Base-by-base conservation (phyloP, 2,329 filamentous ascomycete species). In the Metarhizium anisopliae region DNA sequence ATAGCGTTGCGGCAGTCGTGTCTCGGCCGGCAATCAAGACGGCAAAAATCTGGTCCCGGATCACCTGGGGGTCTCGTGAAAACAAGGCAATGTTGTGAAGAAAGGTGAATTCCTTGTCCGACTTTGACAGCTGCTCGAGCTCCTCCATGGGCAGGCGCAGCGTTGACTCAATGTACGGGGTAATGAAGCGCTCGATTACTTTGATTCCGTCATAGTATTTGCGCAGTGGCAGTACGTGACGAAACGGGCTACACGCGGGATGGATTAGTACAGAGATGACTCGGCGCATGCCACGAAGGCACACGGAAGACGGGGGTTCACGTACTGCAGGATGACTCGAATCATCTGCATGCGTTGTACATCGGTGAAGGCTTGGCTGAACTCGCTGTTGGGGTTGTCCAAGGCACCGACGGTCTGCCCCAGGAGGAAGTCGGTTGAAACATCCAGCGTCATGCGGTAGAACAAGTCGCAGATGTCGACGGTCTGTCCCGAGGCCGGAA, bases 1-100 rank as follows among this genome's bases (percentile, higher is more conserved):
- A 87, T 0, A 96, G 78, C 0, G 89, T 91, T 25, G 80, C 82
- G 20, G 91, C 91, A 0, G 92, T 96, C 7, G 91, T 96, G 69
- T 96, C 92, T 32, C 89, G 81, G 7, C 90, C 91, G 1, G 92
- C 92, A 13, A 96, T 79, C 3, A 96, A 80, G 5, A 96, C 81
- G 42, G 87, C 86, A 30, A 94, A 82, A 51, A 96, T 78, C 70
- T 96, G 91, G 70, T 96, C 91, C 36, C 90, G 89, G 16, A 96
- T 80, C 3, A 91, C 81, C 53, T 78, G 80, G 57, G 78, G 77
- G 67, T 87, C 82, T 36, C 87, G 83, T 0, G 91, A 96, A 73
- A 90, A 91, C 36, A 80, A 79, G 50, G 90, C 90, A 4, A 96
- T 81, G 42, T 90, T 88, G 70, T 96, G 88, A 20, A 96, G 80